Conservation (phyloP, 1,284 basidiomycete species). For the Tilletiopsis washingtonensis region DNA sequence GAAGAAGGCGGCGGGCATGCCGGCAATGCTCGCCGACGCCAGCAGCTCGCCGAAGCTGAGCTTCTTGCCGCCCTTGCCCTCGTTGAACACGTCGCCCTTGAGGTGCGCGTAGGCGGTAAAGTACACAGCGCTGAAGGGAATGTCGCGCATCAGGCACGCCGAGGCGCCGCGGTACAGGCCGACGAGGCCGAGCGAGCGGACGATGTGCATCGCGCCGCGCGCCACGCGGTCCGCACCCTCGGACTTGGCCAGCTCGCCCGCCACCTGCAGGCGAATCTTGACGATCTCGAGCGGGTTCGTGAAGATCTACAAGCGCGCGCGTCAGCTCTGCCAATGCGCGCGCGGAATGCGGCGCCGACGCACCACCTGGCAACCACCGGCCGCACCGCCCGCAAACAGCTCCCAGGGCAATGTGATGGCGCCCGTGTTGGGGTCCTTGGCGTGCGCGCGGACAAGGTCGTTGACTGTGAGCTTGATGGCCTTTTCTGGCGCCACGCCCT, state of each 20-base stretch:
- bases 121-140: slow-evolving; percentile 63
- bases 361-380: slow-evolving; percentile 95
- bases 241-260: slow-evolving; percentile 79
- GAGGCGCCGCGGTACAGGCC: slow-evolving; percentile 86
- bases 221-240: slow-evolving; percentile 64
- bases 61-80: slow-evolving; percentile 90
- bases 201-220: slow-evolving; percentile 82
- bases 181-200: slow-evolving; percentile 81
- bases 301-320: slow-evolving; percentile 60
- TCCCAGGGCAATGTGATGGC: slow-evolving; percentile 81
- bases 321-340: not conserved
- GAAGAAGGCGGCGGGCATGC: slow-evolving; percentile 74
- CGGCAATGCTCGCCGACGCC: slow-evolving; percentile 65
- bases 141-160: slow-evolving; percentile 78
- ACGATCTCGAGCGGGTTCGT: slow-evolving; percentile 82
- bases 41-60: slow-evolving; percentile 86
- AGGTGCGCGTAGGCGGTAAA: slow-evolving; percentile 55
- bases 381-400: slow-evolving; percentile 78
- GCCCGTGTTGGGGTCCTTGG: slow-evolving; percentile 89
- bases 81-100: slow-evolving; percentile 87
- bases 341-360: slow-evolving; percentile 47
- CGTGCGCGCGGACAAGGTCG: slow-evolving; percentile 73
- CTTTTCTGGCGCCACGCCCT: slow-evolving; percentile 93
- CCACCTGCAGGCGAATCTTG: slow-evolving; percentile 93
- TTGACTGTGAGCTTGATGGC: slow-evolving; percentile 92